Percentiles rank a stretch among this genome's conserved stretches.
Conservation (phyloP, 2,329 filamentous ascomycete species). For the Sclerotinia trifoliorum region DNA sequence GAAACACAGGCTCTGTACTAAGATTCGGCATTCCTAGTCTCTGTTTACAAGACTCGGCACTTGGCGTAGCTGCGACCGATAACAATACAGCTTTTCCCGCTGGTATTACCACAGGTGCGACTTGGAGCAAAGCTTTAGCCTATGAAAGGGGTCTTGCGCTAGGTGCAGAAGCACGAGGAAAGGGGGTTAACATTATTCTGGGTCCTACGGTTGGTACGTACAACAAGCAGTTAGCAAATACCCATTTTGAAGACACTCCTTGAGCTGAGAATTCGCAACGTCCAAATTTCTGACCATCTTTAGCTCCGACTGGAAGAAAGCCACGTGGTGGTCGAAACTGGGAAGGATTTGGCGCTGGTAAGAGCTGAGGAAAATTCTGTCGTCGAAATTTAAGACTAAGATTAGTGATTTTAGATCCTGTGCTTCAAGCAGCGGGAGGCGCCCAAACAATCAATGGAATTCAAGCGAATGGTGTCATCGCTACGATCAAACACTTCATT, state of each 20-base stretch:
- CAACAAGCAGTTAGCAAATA: not conserved
- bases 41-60: slow-evolving; percentile 69
- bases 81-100: slow-evolving; percentile 75
- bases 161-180: slow-evolving; percentile 69
- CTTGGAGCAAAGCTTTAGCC: slow-evolving; percentile 71
- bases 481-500: slow-evolving; percentile 57
- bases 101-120: slow-evolving; percentile 74
- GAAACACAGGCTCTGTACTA: slow-evolving; percentile 70
- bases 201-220: slow-evolving; percentile 49
- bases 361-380: not conserved
- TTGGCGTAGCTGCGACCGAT: slow-evolving; percentile 71
- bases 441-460: slow-evolving; percentile 55
- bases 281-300: not conserved
- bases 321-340: slow-evolving; percentile 71
- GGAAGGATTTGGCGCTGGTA: slow-evolving; percentile 64
- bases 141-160: slow-evolving; percentile 66
- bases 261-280: not conserved
- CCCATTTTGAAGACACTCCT: not conserved
- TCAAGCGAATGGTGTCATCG: slow-evolving; percentile 56
- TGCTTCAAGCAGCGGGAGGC: slow-evolving; percentile 55
- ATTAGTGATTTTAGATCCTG: slow-evolving; percentile 52
- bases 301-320: slow-evolving; percentile 67
- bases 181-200: slow-evolving; percentile 69
- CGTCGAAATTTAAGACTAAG: not conserved
- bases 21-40: slow-evolving; percentile 71